A percentile compares a stretch with the other conserved stretches of the same genome.
Evolutionary conservation across 2,329 filamentous ascomycete genomes (phyloP).

Genomic region (Monilinia aucupariae): DNA sequence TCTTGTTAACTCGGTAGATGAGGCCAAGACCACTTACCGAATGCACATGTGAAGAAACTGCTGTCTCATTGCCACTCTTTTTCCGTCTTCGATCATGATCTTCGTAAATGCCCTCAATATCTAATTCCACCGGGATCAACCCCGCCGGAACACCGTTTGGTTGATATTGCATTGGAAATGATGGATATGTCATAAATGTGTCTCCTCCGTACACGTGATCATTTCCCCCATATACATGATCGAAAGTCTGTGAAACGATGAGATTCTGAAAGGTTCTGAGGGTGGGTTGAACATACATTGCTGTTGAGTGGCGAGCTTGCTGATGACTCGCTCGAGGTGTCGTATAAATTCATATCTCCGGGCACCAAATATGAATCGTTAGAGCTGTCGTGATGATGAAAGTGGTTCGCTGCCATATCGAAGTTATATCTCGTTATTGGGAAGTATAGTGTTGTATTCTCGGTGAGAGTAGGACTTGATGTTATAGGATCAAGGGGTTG

Average conservation of each 20-base stretch:
- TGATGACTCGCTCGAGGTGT: conserved; percentile 34
- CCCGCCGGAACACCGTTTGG: conserved; percentile 27
- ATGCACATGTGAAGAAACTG: conserved; percentile 34
- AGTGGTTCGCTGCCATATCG: conserved; percentile 28
- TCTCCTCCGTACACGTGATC: conserved; percentile 29
- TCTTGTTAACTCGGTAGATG: not conserved
- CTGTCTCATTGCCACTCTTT: conserved; percentile 32
- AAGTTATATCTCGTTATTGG: not conserved
- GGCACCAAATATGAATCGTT: conserved; percentile 25
- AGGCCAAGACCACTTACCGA: conserved; percentile 26
- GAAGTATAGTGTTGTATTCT: not conserved
- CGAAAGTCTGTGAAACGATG: conserved; percentile 17
- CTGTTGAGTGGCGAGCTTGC: conserved; percentile 33
- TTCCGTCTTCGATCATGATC: conserved; percentile 34
- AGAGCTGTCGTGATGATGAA: conserved; percentile 22
- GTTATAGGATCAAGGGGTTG: not conserved
- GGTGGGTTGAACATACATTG: conserved; percentile 25
- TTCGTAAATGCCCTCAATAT: conserved; percentile 35
- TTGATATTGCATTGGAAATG: conserved; percentile 32
- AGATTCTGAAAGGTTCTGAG: conserved; percentile 2
- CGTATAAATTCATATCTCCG: conserved; percentile 31
- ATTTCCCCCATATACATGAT: conserved; percentile 23
- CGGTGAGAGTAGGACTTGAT: not conserved
- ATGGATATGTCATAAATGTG: conserved; percentile 29
- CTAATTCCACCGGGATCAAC: conserved; percentile 34